A percentile compares a stretch with the other conserved stretches of the same genome.
These are phyloP conservation scores for Pseudonitzschia pungens DNA, from an alignment of 108 stramenopile genomes.

Conservation along the genomic window DNA sequence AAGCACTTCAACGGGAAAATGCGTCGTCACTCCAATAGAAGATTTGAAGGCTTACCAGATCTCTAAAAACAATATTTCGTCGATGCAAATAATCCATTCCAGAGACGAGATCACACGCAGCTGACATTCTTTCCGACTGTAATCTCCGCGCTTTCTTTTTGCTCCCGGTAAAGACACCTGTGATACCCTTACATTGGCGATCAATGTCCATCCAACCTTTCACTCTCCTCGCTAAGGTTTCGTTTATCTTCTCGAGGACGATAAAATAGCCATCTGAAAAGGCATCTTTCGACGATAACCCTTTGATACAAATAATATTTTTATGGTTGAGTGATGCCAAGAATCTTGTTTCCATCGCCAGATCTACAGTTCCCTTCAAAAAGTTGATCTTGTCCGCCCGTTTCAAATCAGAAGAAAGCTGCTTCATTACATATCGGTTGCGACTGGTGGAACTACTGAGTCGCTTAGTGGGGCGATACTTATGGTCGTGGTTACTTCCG, in stretches of 20 bases:
- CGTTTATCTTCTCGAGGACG: conserved; percentile 46
- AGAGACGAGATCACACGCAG: conserved; percentile 46
- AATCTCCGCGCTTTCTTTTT: conserved; percentile 34
- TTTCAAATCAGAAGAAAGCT: conserved; percentile 23
- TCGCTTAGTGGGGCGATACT: neutral
- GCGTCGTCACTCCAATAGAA: conserved; percentile 32
- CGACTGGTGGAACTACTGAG: neutral
- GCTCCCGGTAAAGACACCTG: conserved; percentile 43
- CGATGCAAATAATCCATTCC: conserved; percentile 47
- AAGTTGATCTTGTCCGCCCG: conserved; percentile 47
- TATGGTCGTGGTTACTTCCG: conserved; percentile 2
- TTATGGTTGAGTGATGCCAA: conserved; percentile 42
- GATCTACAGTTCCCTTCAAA: conserved; percentile 60
- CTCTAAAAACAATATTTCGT: conserved; percentile 45
- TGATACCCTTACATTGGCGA: conserved; percentile 48
- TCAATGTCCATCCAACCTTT: conserved; percentile 48
- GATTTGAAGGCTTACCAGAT: conserved; percentile 38
- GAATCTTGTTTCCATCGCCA: conserved; percentile 61
- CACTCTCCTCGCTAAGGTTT: conserved; percentile 38
- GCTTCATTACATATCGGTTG: conserved; percentile 37
- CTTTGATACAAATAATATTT: conserved; percentile 52
- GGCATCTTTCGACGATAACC: conserved; percentile 21
- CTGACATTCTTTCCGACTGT: conserved; percentile 32
- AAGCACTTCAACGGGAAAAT: conserved; percentile 21
- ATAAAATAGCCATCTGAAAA: conserved; percentile 52